Percentiles rank a stretch among this genome's conserved stretches.
Evolutionary conservation across 768 basidiomycete genomes (phyloP).

Genomic region (Suillus clintonianus): DNA sequence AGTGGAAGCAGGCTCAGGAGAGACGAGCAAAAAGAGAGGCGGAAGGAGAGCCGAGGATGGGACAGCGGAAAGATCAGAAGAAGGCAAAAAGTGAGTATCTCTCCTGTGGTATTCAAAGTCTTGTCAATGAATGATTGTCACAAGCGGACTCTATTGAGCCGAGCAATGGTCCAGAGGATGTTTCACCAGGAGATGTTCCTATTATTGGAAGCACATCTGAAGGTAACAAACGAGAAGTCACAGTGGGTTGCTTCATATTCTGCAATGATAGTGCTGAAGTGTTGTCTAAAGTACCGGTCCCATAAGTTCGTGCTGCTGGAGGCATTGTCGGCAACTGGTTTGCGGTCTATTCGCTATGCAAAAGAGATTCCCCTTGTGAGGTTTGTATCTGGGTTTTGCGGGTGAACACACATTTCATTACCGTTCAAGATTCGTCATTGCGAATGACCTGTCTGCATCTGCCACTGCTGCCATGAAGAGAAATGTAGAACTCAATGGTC

Average conservation of each 20-base stretch:
- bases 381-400: slow-evolving; percentile 44
- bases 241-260: slow-evolving; percentile 13
- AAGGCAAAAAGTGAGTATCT: slow-evolving; percentile 45
- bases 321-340: slow-evolving; percentile 92
- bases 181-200: not conserved
- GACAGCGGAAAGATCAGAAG: slow-evolving; percentile 39
- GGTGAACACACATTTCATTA: slow-evolving; percentile 10
- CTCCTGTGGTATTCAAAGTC: not conserved
- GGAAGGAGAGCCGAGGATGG: not conserved
- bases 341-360: slow-evolving; percentile 95
- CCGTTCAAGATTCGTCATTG: slow-evolving; percentile 87
- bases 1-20: slow-evolving; percentile 57
- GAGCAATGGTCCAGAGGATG: not conserved
- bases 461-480: slow-evolving; percentile 85
- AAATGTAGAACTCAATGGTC: slow-evolving; percentile 82
- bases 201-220: not conserved
- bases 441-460: slow-evolving; percentile 86
- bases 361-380: slow-evolving; percentile 92
- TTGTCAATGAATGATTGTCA: not conserved
- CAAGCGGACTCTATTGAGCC: not conserved
- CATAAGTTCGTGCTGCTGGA: slow-evolving; percentile 83
- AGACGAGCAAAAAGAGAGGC: slow-evolving; percentile 41
- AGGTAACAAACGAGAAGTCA: slow-evolving; percentile 20
- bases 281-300: slow-evolving; percentile 46
- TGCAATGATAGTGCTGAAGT: slow-evolving; percentile 6